A percentile compares a stretch with the other conserved stretches of the same genome.
phyloP scores from a whole-genome alignment of 1,284 basidiomycete genomes.

The Leucoagaricus sp. region DNA sequence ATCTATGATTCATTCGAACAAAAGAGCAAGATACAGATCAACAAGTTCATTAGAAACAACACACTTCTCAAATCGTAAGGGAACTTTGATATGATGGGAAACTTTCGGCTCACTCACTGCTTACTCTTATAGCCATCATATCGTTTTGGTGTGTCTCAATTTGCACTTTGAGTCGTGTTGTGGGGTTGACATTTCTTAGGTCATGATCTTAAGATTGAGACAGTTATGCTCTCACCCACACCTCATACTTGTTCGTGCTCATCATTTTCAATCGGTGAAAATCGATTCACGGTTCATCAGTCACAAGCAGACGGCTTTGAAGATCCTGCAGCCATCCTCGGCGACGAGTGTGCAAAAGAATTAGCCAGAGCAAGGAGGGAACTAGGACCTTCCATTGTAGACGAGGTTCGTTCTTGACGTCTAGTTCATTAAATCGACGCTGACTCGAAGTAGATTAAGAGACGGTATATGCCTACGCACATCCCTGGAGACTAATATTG shows the following conservation, averaged over 20 bases:
- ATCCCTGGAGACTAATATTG: neutral
- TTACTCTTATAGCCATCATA: conserved; percentile 41
- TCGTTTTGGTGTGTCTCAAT: conserved; percentile 41
- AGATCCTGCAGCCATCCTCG: conserved; percentile 51
- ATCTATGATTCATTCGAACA: conserved; percentile 63
- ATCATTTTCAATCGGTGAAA: neutral
- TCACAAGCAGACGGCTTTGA: conserved; percentile 44
- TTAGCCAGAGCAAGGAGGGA: conserved; percentile 51
- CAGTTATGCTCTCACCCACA: conserved; percentile 69
- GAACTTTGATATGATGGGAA: neutral
- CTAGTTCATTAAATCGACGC: neutral
- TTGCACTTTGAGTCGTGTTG: neutral
- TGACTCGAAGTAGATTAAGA: conserved; percentile 35
- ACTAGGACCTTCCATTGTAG: conserved; percentile 58
- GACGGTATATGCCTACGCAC: conserved; percentile 31
- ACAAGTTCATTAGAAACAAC: conserved; percentile 55
- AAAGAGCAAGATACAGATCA: conserved; percentile 52
- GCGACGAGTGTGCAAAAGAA: conserved; percentile 53
- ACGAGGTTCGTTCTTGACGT: conserved; percentile 36
- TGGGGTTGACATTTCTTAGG: too few species aligned
- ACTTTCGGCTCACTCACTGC: neutral
- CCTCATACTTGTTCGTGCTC: conserved; percentile 53
- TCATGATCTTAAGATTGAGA: conserved; percentile 66
- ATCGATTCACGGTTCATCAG: conserved; percentile 14
- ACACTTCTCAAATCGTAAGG: conserved; percentile 65